Base-by-base conservation (phyloP, 805 yeast species). In the Saccharomycopsis sp. region DNA sequence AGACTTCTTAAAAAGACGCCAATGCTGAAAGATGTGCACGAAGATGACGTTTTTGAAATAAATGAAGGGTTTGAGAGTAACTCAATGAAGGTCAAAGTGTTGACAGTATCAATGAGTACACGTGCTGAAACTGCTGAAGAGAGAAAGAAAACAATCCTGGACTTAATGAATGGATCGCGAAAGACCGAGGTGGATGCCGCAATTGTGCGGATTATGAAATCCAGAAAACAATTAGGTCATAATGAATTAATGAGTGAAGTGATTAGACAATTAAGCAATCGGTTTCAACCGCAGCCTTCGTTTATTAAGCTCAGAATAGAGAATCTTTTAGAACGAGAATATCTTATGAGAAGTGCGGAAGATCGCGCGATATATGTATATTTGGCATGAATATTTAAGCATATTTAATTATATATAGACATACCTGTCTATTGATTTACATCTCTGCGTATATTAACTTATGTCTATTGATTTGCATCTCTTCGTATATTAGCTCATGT, bases 131-230 rank as follows among this genome's bases (percentile, higher is more conserved):
- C 77, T 52, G 86, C 82, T 42, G 72, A 73, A 15, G 88, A 84
- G 63, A 70, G 79, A 9, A 64, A 65, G 47, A 63, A 64, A 56
- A 85, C 88, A 0, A 72, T 84, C 68, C 77, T 77, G n/a, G 72
- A 75, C 42, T 75, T 89, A 34, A 78, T 78, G 47, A 85, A 81
- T 64, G 49, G 49, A 44, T 83, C 89, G 2, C 76, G 96, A 58
- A 77, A 82, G 59, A 77, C 78, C 57, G 88, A 85, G 66, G 75
- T 87, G 1, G 94, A 89, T 67, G 96, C 97, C 0, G 94, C 96
- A 0, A 80, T 91, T 58, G 96, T 91, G 3, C 77, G 97, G 55
- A 82, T 86, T n/a, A 85, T 91, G 93, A 91, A 91, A 72, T 78
- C 89, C 0, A 74, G 91, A 38, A 85, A 83, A 64, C 71, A 76